These are phyloP conservation scores for Nitzschia sp. DNA, from an alignment of 108 stramenopile genomes.

Conservation along the genomic window DNA sequence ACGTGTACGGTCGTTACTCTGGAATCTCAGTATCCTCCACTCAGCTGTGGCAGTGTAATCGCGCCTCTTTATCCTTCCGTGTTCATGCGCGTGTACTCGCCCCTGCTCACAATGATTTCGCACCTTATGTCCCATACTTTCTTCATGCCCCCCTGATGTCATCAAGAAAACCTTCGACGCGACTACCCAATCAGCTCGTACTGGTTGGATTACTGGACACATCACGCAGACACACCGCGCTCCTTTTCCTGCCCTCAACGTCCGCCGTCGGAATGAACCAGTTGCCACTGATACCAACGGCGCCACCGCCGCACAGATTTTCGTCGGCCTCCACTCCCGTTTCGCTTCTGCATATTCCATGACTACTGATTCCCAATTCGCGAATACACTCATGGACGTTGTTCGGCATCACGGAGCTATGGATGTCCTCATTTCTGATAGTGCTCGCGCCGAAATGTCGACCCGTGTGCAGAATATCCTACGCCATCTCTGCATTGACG, in stretches of 20 bases:
- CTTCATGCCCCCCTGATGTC: too few species aligned
- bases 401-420: too few species aligned
- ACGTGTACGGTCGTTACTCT: too few species aligned
- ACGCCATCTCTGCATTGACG: too few species aligned
- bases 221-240: slow-evolving; percentile 2
- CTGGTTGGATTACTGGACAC: neutral
- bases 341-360: slow-evolving; percentile 21
- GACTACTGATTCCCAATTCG: slow-evolving; percentile 18
- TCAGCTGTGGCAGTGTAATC: too few species aligned
- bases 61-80: too few species aligned
- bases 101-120: too few species aligned
- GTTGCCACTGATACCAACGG: slow-evolving; percentile 27
- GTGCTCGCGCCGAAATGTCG: slow-evolving; percentile 15
- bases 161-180: slow-evolving; percentile 26
- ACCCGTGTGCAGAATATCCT: too few species aligned
- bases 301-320: slow-evolving; percentile 19
- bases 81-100: too few species aligned
- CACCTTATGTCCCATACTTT: too few species aligned
- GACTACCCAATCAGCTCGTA: slow-evolving; percentile 33
- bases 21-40: too few species aligned
- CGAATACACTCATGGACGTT: slow-evolving; percentile 24
- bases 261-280: slow-evolving; percentile 17
- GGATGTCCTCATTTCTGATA: neutral
- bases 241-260: slow-evolving; percentile 27
- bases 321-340: slow-evolving; percentile 4